Evolutionary conservation across 805 yeast genomes (phyloP), one percentile per base, ranked within the genome.

Genomic region (Candida arabinofermentans): DNA sequence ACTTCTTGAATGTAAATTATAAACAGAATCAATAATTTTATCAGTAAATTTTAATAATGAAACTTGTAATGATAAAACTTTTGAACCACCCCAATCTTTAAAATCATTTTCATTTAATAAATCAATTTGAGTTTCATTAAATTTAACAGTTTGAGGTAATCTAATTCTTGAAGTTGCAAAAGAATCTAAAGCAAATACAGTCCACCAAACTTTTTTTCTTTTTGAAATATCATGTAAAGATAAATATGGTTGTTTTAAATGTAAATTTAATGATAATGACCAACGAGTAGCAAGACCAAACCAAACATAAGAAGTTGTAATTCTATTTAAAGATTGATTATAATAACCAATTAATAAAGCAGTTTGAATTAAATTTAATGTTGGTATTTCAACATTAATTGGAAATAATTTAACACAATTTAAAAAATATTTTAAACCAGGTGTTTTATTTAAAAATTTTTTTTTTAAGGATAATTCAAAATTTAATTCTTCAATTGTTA

Each of bases 201-300:
- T 64, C 71, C 71, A 67, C 70, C 70, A 67, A 3, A 65, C 50
- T 36, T 66, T 55, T 43, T 65, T 58, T 19, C 67, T 49, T 37
- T 59, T 58, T 23, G 66, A 64, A 17, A 51, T 48, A 34, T 62
- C 64, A 13, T 36, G 31, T 5, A 22, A 8, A 2, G 46, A 27
- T 12, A 54, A 44, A 12, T 53, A 35, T 5, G 49, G 49, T 17
- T 43, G 46, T 26, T 57, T 58, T 30, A 59, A 49, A 49, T 66
- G 70, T 19, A 62, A 48, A 3, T 66, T 66, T 27, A 62, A 42
- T 4, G 60, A 49, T 17, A 66, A 44, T 0, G 64, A 52, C 45
- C 62, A 54, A 22, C 67, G 46, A 13, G 59, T 51, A 3, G 70
- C 70, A 8, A 60, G 40, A 7, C 69, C 71, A 41, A 62, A 62